A percentile compares a stretch with the other conserved stretches of the same genome.
Evolutionary conservation across 1,139 yeast genomes (phyloP).

Genomic region (Blastobotrys petasosporus): DNA sequence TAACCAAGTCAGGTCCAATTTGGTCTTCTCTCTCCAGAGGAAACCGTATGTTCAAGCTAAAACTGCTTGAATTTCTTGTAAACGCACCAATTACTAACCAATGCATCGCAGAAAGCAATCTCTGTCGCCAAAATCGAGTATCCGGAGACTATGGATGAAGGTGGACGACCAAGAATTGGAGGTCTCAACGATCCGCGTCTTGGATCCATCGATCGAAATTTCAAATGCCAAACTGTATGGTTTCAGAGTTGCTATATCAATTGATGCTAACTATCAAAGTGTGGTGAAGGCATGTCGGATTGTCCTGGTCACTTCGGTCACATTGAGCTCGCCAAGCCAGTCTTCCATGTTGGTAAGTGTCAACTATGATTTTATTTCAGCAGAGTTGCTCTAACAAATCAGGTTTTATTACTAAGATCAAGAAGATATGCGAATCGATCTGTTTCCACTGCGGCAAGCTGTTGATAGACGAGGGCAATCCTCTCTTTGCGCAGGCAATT

Average conservation of each 20-base stretch:
- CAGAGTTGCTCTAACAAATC: constrained; percentile 3
- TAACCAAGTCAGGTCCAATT: constrained; percentile 60
- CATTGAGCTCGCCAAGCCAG: constrained; percentile 96
- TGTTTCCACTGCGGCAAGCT: constrained; percentile 98
- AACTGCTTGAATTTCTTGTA: not conserved
- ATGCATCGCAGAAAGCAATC: constrained; percentile 58
- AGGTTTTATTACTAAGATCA: constrained; percentile 77
- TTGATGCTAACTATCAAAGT: constrained; percentile 30
- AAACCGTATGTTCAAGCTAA: constrained; percentile 46
- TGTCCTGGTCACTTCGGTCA: constrained; percentile 99
- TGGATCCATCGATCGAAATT: constrained; percentile 95
- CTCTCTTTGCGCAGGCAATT: constrained; percentile 82
- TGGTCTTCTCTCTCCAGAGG: constrained; percentile 97
- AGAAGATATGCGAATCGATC: constrained; percentile 91
- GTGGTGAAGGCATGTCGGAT: constrained; percentile 98
- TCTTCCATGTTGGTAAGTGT: constrained; percentile 76
- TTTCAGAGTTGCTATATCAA: not conserved
- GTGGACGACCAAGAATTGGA: constrained; percentile 91
- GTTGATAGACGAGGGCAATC: constrained; percentile 73
- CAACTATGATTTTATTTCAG: constrained; percentile 5
- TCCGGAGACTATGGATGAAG: constrained; percentile 98
- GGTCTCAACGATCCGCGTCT: constrained; percentile 95
- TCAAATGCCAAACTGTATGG: constrained; percentile 81
- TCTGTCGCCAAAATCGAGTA: constrained; percentile 96
- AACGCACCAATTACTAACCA: constrained; percentile 7